Evolutionary conservation across 768 basidiomycete species (phyloP), one percentile per base, ranked within the genome.

Genomic region (Auriscalpium orientale): DNA sequence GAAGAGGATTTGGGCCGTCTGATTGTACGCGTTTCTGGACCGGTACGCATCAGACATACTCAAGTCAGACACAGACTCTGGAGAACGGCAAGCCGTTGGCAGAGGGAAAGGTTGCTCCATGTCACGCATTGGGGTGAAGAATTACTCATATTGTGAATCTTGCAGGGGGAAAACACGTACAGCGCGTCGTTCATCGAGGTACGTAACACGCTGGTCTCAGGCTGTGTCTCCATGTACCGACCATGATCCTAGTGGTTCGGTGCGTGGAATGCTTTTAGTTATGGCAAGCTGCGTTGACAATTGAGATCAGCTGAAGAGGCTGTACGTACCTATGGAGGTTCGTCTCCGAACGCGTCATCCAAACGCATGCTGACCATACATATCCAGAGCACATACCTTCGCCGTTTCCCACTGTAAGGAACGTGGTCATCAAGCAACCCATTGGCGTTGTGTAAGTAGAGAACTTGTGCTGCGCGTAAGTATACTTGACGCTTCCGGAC

Each of bases 21-120:
- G 56, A 91, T 97, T 62, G 91, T 90, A 51, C 67, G 86, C 74
- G 21, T 34, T 49, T 20, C 22, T 56, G 48, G 51, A 22, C 46
- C 36, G 43, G 13, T 54, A 37, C 11, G 44, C 44, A 12, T 15
- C 40, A 37, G 20, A 28, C 6, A 40, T 46, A 20, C 21, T 18
- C 48, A 44, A 18, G 55, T 10, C 15, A 4, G 43, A 7, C 36
- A 40, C 68, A 92, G 91, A 95, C 92, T 7, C 72, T 94, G 57
- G 97, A 99, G 74, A 99, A 99, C 65, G 97, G 97, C 37, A 99
- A 98, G 73, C 79, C 93, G 8, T 73, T 97, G 46, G 73, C 76
- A 0, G 94, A 98, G 62, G 89, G 82, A 37, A 88, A 89, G 80
- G 89, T 88, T 58, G 12, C 57, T 43, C 44, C 33, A 49, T 48